Base-by-base conservation (phyloP, 176 grass and related monocot genomes). In the Pharus latifolius region DNA sequence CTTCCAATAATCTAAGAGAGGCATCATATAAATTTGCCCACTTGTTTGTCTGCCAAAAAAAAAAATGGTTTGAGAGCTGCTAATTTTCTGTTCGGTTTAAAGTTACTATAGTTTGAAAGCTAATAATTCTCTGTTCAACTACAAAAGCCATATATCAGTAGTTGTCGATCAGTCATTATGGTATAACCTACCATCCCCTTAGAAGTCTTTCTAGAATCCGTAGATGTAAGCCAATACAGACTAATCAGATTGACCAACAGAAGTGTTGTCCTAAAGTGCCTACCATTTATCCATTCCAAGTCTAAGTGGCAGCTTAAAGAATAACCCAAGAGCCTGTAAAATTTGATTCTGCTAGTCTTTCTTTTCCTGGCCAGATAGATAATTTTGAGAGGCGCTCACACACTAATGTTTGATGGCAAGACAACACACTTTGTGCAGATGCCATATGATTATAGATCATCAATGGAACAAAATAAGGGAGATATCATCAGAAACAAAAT, bases 1-100 rank as follows among this genome's bases (percentile, higher is more conserved):
- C 96, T 43, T 88, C 90, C 62, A 99, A 78, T 83, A 99, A 73
- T 78, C 90, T 85, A 53, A 99, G 65, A 40, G 88, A 82, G 45
- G 80, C 64, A 28, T 88, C 87, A 65, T 80, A 96, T 65, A 88
- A 59, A 38, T 88, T 86, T 22, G 63, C 49, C 96, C 87, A 95
- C 70, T 88, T 99, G 63, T 49, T 91, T 76, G 84, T 86, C 96
- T 99, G 81, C 73, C 83, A 77, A 75, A 49, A 80, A 75, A 25
- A 67, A n/a, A n/a, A n/a, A n/a, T n/a, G n/a, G n/a, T n/a, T n/a
- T n/a, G n/a, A n/a, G n/a, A n/a, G n/a, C n/a, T n/a, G n/a, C n/a
- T n/a, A n/a, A n/a, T n/a, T n/a, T n/a, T 67, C 9, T 23, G n/a
- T n/a, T n/a, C n/a, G n/a, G n/a, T n/a, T n/a, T n/a, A n/a, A n/a